Conservation (phyloP, 208 protist species). For the Wallacemonas collosoma region DNA sequence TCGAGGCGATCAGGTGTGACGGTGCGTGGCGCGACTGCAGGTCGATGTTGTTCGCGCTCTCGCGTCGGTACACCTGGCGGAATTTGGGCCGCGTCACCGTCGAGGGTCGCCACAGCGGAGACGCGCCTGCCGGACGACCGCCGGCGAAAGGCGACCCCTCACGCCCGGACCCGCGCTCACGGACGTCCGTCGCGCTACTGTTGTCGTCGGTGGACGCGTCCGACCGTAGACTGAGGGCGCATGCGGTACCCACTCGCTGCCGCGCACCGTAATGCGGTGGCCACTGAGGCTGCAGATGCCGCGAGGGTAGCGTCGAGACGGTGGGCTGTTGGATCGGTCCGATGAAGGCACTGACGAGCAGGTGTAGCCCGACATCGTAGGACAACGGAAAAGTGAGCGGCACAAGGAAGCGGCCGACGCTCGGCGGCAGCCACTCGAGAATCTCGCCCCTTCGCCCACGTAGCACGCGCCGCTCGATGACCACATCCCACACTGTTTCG, state of each 20-base stretch:
- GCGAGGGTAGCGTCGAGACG: conserved; percentile 56
- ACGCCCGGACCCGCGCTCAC: conserved; percentile 1
- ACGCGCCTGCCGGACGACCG: conserved; percentile 21
- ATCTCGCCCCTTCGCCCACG: conserved; percentile 62
- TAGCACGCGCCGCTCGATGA: conserved; percentile 67
- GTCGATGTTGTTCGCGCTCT: conserved; percentile 65
- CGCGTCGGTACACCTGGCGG: conserved; percentile 73
- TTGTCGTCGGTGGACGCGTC: conserved; percentile 63
- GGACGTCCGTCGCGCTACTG: conserved; percentile 53
- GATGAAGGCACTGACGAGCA: conserved; percentile 71
- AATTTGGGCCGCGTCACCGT: conserved; percentile 10
- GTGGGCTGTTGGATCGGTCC: conserved; percentile 83
- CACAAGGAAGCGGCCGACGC: conserved; percentile 45
- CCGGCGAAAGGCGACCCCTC: neutral
- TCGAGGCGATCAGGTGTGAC: conserved; percentile 63
- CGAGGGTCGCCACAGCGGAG: neutral
- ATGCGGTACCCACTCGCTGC: neutral
- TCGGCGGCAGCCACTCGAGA: conserved; percentile 43
- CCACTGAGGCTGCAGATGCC: conserved; percentile 80
- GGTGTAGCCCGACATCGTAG: conserved; percentile 67
- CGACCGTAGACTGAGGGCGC: neutral
- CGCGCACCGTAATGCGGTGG: conserved; percentile 58
- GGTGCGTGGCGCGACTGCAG: conserved; percentile 43
- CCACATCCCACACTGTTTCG: conserved; percentile 4
- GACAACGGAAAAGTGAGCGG: conserved; percentile 42